Conservation (phyloP, 805 yeast species). For the Scheffersomyces stipitis region DNA sequence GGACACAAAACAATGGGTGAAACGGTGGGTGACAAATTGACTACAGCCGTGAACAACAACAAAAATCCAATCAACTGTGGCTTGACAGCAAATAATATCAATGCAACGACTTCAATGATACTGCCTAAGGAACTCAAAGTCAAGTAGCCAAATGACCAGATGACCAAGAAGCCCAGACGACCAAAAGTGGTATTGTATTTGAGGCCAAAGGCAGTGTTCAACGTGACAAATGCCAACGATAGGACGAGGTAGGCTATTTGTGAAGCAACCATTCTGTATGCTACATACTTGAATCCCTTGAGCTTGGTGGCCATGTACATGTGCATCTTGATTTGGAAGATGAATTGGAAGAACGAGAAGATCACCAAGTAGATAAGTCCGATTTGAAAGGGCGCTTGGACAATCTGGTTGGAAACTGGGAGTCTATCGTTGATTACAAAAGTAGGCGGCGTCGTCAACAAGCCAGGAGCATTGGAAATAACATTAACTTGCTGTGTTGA, state of each 20-base stretch:
- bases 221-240: slow-evolving; percentile 26
- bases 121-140: slow-evolving; percentile 32
- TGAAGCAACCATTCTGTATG: slow-evolving; percentile 23
- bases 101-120: slow-evolving; percentile 26
- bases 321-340: slow-evolving; percentile 26
- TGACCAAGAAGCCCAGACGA: slow-evolving; percentile 30
- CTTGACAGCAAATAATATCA: slow-evolving; percentile 21
- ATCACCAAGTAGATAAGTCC: slow-evolving; percentile 32
- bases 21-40: slow-evolving; percentile 30
- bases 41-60: slow-evolving; percentile 25
- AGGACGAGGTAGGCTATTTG: slow-evolving; percentile 29
- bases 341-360: slow-evolving; percentile 35
- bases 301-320: slow-evolving; percentile 24
- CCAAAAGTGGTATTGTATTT: slow-evolving; percentile 23
- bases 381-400: slow-evolving; percentile 32
- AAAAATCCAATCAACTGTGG: slow-evolving; percentile 29
- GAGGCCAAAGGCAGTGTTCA: slow-evolving; percentile 30
- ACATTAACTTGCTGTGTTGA: slow-evolving; percentile 6
- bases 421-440: slow-evolving; percentile 20
- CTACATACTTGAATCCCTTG: slow-evolving; percentile 24
- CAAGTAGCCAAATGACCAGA: slow-evolving; percentile 31
- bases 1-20: slow-evolving; percentile 29
- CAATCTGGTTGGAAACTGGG: slow-evolving; percentile 23
- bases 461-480: slow-evolving; percentile 18
- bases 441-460: slow-evolving; percentile 24